These are phyloP conservation scores for Monosporascus sp. DNA, from an alignment of 2,329 filamentous ascomycete genomes.

Conservation along the genomic window DNA sequence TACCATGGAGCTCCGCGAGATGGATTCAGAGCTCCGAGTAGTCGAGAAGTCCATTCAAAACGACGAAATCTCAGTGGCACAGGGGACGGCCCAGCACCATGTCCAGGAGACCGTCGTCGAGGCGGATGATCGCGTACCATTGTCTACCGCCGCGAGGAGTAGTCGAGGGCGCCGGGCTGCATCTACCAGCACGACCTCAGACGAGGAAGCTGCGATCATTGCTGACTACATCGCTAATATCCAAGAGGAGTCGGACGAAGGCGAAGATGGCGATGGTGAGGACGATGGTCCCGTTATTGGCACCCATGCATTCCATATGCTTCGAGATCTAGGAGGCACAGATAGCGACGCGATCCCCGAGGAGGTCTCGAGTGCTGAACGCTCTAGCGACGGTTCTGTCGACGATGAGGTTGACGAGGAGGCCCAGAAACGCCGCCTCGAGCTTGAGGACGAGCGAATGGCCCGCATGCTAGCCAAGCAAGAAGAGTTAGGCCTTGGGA, in stretches of 20 bases:
- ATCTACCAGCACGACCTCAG: constrained; percentile 11
- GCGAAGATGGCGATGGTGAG: constrained; percentile 22
- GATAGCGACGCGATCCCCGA: constrained; percentile 33
- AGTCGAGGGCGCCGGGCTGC: constrained; percentile 1
- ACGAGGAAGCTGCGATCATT: constrained; percentile 52
- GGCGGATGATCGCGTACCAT: constrained; percentile 15
- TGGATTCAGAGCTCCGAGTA: constrained; percentile 28
- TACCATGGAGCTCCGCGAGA: constrained; percentile 16
- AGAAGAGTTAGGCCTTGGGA: constrained; percentile 57
- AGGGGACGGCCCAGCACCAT: background rate
- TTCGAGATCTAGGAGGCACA: constrained; percentile 39
- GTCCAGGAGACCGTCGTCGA: constrained; percentile 9
- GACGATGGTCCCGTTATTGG: constrained; percentile 14
- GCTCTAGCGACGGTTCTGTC: constrained; percentile 22
- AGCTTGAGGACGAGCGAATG: constrained; percentile 55
- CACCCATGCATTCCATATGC: constrained; percentile 21
- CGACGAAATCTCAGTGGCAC: background rate
- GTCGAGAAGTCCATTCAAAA: constrained; percentile 17
- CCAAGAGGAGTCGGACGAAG: constrained; percentile 31
- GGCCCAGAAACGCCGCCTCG: constrained; percentile 23
- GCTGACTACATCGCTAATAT: constrained; percentile 71
- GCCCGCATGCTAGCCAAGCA: constrained; percentile 58
- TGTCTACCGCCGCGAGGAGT: constrained; percentile 16
- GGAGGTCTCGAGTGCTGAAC: constrained; percentile 19
- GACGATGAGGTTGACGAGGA: constrained; percentile 30